Percentiles rank a stretch among this genome's conserved stretches.
Conservation (phyloP, 2,329 filamentous ascomycete genomes). For the Pestalotiopsis sp. region DNA sequence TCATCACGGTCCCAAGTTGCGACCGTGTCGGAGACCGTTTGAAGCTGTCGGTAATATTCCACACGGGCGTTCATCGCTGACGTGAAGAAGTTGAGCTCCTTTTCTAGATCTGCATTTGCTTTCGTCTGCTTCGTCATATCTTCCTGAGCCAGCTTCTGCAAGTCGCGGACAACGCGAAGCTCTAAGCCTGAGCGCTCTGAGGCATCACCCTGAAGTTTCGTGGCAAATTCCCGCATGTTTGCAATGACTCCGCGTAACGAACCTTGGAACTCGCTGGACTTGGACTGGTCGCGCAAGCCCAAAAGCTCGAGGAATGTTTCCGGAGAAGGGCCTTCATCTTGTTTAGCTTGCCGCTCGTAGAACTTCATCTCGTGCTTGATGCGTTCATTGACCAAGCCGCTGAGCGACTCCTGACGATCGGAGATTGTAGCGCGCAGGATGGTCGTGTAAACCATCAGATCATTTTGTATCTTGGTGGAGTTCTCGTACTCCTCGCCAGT, state of each 20-base stretch:
- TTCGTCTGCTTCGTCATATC: slow-evolving; percentile 56
- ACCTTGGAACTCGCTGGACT: slow-evolving; percentile 51
- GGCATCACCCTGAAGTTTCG: slow-evolving; percentile 62
- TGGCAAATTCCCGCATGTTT: slow-evolving; percentile 67
- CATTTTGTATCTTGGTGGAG: slow-evolving; percentile 85
- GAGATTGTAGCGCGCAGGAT: slow-evolving; percentile 74
- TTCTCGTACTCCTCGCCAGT: slow-evolving; percentile 90
- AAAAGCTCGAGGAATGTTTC: slow-evolving; percentile 60
- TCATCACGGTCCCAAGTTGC: slow-evolving; percentile 69
- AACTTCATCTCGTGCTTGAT: slow-evolving; percentile 72
- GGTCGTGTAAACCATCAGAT: slow-evolving; percentile 85
- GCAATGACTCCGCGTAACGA: slow-evolving; percentile 74
- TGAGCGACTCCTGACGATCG: slow-evolving; percentile 77
- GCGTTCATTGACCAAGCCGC: slow-evolving; percentile 76
- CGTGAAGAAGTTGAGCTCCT: slow-evolving; percentile 77
- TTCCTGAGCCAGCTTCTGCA: slow-evolving; percentile 64
- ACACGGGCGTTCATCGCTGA: slow-evolving; percentile 81
- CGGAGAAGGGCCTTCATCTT: slow-evolving; percentile 72
- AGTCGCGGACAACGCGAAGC: slow-evolving; percentile 62
- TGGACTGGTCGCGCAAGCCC: slow-evolving; percentile 46
- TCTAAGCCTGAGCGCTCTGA: slow-evolving; percentile 61
- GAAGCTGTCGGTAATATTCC: slow-evolving; percentile 89
- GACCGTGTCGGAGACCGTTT: slow-evolving; percentile 88
- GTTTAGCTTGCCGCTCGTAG: slow-evolving; percentile 62
- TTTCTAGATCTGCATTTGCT: slow-evolving; percentile 52